Evolutionary conservation across 805 yeast species (phyloP).

Genomic region (Saturnispora kantuleensis): DNA sequence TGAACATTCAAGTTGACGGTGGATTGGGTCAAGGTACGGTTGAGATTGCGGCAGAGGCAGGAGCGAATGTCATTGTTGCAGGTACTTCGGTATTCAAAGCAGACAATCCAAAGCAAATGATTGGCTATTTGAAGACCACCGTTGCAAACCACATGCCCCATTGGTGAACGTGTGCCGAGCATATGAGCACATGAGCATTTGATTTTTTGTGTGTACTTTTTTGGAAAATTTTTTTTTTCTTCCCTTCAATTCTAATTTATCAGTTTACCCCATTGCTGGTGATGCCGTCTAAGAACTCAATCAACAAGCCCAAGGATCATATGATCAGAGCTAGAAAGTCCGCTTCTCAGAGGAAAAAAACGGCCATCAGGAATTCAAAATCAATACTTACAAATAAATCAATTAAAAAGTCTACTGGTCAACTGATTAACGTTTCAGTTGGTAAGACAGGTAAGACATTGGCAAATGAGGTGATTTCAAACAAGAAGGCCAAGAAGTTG

Average conservation of each 20-base stretch:
- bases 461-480: conserved; percentile 59
- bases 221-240: conserved; percentile 2
- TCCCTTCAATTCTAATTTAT: neutral
- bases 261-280: neutral
- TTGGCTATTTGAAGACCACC: conserved; percentile 51
- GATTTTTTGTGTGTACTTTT: no score
- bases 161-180: no score
- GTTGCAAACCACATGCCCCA: conserved; percentile 28
- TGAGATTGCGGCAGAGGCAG: conserved; percentile 85
- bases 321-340: conserved; percentile 42
- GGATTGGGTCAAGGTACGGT: conserved; percentile 85
- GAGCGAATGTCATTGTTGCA: conserved; percentile 96
- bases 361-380: conserved; percentile 1
- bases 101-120: conserved; percentile 65
- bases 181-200: no score
- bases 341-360: conserved; percentile 38
- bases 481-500: conserved; percentile 68
- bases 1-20: conserved; percentile 94
- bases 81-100: conserved; percentile 93
- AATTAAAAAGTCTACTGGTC: conserved; percentile 7
- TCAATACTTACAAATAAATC: conserved; percentile 8
- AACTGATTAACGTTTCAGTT: conserved; percentile 34
- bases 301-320: conserved; percentile 68
- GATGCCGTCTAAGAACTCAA: conserved; percentile 77
- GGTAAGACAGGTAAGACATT: conserved; percentile 25